Evolutionary conservation across 257 asterid species (phyloP).

Genomic region (Ocimum tenuiflorum): DNA sequence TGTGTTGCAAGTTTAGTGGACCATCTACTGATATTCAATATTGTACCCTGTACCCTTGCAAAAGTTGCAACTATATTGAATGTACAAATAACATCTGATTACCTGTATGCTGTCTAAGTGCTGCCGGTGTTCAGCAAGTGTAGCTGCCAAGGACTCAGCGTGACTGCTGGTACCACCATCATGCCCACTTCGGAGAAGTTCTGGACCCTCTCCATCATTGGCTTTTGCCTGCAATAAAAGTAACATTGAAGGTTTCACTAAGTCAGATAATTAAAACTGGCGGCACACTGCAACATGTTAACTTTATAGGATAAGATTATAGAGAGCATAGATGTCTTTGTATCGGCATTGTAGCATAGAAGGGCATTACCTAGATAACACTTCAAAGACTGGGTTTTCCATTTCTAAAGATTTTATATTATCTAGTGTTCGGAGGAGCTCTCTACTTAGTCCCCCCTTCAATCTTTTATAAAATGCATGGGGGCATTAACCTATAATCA

Average conservation of each 20-base stretch:
- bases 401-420: too few species aligned
- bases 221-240: slow-evolving; percentile 62
- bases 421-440: too few species aligned
- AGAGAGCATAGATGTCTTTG: too few species aligned
- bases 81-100: slow-evolving; percentile 14
- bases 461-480: too few species aligned
- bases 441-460: too few species aligned
- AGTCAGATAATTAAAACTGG: slow-evolving; percentile 6
- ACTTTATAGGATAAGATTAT: too few species aligned
- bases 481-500: too few species aligned
- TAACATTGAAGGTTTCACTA: neutral
- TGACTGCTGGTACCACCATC: slow-evolving; percentile 75
- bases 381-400: too few species aligned
- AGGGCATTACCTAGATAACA: too few species aligned
- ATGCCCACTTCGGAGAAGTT: slow-evolving; percentile 65
- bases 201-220: slow-evolving; percentile 96
- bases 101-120: slow-evolving; percentile 98
- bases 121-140: slow-evolving; percentile 85
- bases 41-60: neutral
- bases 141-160: slow-evolving; percentile 81
- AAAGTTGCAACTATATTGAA: neutral
- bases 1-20: slow-evolving; percentile 13
- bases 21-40: slow-evolving; percentile 3
- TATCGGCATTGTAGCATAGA: too few species aligned
- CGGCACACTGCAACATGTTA: too few species aligned